These are phyloP conservation scores for Tuctoria greenei DNA, from an alignment of 176 grass and related monocot genomes.

Conservation along the genomic window DNA sequence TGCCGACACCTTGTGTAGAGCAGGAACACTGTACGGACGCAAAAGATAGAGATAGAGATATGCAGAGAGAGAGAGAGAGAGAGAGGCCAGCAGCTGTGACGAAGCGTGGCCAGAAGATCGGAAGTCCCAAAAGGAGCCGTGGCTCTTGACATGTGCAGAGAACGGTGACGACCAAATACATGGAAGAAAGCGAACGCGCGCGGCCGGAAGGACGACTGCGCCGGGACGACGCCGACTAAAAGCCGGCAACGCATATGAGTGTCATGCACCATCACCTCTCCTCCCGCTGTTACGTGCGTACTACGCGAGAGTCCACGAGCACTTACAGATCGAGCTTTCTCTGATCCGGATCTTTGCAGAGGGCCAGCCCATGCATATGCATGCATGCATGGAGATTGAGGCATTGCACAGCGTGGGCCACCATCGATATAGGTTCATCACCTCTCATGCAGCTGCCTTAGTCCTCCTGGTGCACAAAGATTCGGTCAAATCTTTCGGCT, in stretches of 20 bases:
- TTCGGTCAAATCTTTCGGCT: constrained; percentile 42
- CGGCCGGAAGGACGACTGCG: neutral
- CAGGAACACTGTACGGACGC: no score
- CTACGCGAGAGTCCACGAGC: no score
- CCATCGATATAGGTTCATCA: neutral
- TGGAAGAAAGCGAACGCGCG: neutral
- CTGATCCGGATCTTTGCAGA: neutral
- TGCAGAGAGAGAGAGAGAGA: no score
- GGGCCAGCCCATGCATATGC: no score
- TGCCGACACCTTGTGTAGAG: no score
- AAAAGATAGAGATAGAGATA: no score
- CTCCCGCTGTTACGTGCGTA: neutral
- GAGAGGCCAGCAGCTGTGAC: no score
- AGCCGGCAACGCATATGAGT: no score
- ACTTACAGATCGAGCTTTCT: neutral
- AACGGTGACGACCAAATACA: neutral
- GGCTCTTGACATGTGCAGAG: constrained; percentile 3
- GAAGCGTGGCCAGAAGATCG: neutral
- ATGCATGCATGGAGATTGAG: neutral
- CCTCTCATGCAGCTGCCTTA: neutral
- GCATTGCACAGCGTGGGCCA: neutral
- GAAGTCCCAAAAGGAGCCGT: neutral
- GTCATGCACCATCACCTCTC: no score
- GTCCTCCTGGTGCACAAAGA: constrained; percentile 12
- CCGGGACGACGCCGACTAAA: no score